These are phyloP conservation scores for Scheffersomyces titani DNA, from an alignment of 1,139 yeast genomes.

Conservation along the genomic window DNA sequence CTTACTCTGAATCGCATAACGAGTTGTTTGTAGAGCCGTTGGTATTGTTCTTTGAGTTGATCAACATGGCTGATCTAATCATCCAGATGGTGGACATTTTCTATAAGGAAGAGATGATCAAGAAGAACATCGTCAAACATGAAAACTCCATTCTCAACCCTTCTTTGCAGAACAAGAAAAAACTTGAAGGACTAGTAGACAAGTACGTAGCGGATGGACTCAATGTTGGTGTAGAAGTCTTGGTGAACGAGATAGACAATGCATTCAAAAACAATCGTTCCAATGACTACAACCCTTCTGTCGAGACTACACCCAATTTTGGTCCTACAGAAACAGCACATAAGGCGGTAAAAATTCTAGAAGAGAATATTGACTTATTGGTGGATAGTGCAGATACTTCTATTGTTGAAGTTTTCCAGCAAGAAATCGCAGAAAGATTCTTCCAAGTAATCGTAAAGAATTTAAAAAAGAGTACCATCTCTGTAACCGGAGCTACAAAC, in stretches of 20 bases:
- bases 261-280: slow-evolving; percentile 28
- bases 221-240: slow-evolving; percentile 84
- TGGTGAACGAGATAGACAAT: slow-evolving; percentile 70
- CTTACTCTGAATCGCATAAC: slow-evolving; percentile 15
- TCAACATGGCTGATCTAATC: slow-evolving; percentile 88
- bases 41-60: slow-evolving; percentile 83
- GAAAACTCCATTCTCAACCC: slow-evolving; percentile 79
- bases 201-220: slow-evolving; percentile 91
- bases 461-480: slow-evolving; percentile 65
- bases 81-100: slow-evolving; percentile 92
- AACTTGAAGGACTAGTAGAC: slow-evolving; percentile 79
- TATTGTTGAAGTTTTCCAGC: slow-evolving; percentile 88
- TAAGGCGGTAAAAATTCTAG: slow-evolving; percentile 60
- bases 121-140: slow-evolving; percentile 60
- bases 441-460: slow-evolving; percentile 76
- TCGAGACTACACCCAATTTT: slow-evolving; percentile 11
- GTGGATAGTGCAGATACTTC: slow-evolving; percentile 86
- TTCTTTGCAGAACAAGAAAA: slow-evolving; percentile 76
- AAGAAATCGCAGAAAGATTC: slow-evolving; percentile 88
- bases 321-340: slow-evolving; percentile 76
- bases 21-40: slow-evolving; percentile 70
- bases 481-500: slow-evolving; percentile 80
- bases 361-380: slow-evolving; percentile 72
- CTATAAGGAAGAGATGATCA: slow-evolving; percentile 80
- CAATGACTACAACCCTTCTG: slow-evolving; percentile 36